Conservation (phyloP, 306 rosid species). For the Lathyrus oleraceus region DNA sequence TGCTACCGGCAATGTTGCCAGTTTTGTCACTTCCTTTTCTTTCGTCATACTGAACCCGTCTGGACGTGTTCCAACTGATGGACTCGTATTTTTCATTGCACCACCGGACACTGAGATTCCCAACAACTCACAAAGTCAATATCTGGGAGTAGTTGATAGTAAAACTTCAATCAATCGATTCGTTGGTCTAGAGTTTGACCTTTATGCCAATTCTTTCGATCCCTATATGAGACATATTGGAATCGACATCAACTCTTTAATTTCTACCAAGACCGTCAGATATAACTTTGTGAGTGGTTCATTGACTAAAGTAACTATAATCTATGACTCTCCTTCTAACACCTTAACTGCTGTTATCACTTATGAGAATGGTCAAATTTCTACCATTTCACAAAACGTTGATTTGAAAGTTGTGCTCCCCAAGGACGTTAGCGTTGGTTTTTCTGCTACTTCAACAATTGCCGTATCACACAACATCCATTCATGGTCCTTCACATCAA, state of each 20-base stretch:
- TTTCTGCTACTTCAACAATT: not conserved
- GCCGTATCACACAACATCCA: not conserved
- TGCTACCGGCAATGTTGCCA: too few species aligned
- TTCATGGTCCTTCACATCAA: too few species aligned
- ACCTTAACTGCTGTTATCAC: not conserved
- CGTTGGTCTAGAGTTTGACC: not conserved
- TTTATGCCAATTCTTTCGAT: not conserved
- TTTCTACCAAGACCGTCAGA: not conserved
- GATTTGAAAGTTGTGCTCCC: not conserved
- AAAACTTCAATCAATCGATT: too few species aligned
- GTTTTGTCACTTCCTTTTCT: too few species aligned
- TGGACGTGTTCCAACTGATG: too few species aligned
- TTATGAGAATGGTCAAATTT: not conserved
- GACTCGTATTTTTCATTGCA: too few species aligned
- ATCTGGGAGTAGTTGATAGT: not conserved
- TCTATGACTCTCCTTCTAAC: not conserved
- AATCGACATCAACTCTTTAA: not conserved
- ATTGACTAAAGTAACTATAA: not conserved
- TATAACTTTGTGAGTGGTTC: not conserved
- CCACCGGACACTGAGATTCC: too few species aligned
- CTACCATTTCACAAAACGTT: not conserved
- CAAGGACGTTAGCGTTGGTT: not conserved
- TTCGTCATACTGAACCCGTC: too few species aligned
- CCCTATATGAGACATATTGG: not conserved
- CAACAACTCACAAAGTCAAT: too few species aligned